Evolutionary conservation across 2,329 filamentous ascomycete genomes (phyloP).

Genomic region (Fusarium longipes): DNA sequence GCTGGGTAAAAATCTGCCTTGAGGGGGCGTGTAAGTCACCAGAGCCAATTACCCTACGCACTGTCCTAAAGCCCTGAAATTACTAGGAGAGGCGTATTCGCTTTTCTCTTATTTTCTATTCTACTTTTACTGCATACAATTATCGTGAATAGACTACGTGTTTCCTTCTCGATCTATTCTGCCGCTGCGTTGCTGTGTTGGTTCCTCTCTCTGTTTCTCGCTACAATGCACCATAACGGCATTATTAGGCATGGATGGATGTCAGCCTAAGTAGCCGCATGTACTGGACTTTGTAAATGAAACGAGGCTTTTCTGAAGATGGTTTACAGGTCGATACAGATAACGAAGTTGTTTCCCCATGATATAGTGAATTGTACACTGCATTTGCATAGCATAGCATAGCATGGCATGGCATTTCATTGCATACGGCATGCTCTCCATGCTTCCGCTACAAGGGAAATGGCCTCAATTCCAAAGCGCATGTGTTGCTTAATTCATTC

Average conservation of each 20-base stretch:
- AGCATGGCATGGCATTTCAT: conserved; percentile 3
- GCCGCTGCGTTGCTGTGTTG: conserved; percentile 28
- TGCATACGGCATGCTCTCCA: conserved; percentile 15
- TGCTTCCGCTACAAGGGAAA: conserved; percentile 16
- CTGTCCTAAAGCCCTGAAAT: conserved; percentile 18
- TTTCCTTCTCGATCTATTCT: conserved; percentile 17
- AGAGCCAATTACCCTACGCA: conserved; percentile 22
- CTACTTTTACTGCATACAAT: neutral
- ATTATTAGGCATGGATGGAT: neutral
- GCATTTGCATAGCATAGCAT: conserved; percentile 26
- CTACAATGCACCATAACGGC: conserved; percentile 31
- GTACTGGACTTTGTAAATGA: neutral
- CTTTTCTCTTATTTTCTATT: neutral
- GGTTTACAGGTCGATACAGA: conserved; percentile 8
- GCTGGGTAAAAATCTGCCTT: neutral
- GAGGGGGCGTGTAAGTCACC: conserved; percentile 22
- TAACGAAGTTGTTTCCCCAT: conserved; percentile 2
- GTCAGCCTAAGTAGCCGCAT: neutral
- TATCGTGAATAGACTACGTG: conserved; percentile 31
- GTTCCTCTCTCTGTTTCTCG: conserved; percentile 20
- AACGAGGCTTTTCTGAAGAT: conserved; percentile 8
- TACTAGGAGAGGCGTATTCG: neutral
- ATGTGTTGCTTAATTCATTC: neutral
- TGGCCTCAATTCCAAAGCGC: conserved; percentile 24
- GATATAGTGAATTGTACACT: conserved; percentile 20